Conservation (phyloP, 305 asterid species). For the Vinca major region DNA sequence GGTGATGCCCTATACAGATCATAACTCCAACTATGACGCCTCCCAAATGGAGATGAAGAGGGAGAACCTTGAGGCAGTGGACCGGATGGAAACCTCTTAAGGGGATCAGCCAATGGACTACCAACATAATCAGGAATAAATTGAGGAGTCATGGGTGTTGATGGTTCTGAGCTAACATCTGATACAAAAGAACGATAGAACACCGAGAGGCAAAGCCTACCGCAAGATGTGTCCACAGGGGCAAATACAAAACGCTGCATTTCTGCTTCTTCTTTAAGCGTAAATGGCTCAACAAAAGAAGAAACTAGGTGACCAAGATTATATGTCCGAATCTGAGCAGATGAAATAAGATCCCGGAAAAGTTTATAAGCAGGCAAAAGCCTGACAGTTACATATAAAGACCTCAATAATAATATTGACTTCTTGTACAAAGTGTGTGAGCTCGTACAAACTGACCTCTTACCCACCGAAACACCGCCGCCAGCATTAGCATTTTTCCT, state of each 20-base stretch:
- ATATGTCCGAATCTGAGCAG: slow-evolving; percentile 46
- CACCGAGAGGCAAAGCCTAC: slow-evolving; percentile 79
- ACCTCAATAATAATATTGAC: slow-evolving; percentile 55
- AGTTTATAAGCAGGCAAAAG: slow-evolving; percentile 80
- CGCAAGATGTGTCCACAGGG: slow-evolving; percentile 70
- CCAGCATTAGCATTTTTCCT: slow-evolving; percentile 34
- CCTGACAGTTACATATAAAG: slow-evolving; percentile 66
- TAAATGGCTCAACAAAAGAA: slow-evolving; percentile 73
- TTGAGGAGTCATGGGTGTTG: slow-evolving; percentile 69
- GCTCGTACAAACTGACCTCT: slow-evolving; percentile 44
- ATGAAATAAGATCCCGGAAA: slow-evolving; percentile 65
- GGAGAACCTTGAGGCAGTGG: slow-evolving; percentile 44
- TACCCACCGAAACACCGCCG: slow-evolving; percentile 35
- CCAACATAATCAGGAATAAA: slow-evolving; percentile 81
- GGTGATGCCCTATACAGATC: slow-evolving; percentile 61
- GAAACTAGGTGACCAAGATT: slow-evolving; percentile 68
- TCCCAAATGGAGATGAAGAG: slow-evolving; percentile 44
- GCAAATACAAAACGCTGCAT: slow-evolving; percentile 65
- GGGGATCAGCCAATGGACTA: slow-evolving; percentile 83
- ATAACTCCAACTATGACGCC: slow-evolving; percentile 90
- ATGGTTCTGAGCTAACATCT: slow-evolving; percentile 63
- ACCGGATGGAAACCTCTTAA: slow-evolving; percentile 56
- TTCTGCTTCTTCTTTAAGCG: slow-evolving; percentile 69
- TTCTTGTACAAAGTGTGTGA: slow-evolving; percentile 56
- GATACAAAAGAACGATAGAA: slow-evolving; percentile 49